A percentile compares a stretch with the other conserved stretches of the same genome.
These are phyloP conservation scores for Phenoliferia sp. DNA, from an alignment of 1,284 basidiomycete species.

Conservation along the genomic window DNA sequence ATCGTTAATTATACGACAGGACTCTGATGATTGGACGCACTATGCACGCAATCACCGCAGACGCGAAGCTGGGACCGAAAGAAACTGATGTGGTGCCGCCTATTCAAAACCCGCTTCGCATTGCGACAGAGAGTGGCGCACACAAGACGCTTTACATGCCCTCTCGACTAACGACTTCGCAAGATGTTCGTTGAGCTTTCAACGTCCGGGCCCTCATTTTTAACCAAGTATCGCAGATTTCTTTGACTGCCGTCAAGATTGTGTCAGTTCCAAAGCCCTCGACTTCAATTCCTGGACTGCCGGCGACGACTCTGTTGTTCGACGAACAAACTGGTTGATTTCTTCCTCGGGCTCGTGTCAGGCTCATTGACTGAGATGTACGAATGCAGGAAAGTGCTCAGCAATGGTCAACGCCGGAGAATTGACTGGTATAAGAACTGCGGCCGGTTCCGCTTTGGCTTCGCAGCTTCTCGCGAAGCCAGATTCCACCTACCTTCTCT, in stretches of 20 bases:
- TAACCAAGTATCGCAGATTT: conserved; percentile 2
- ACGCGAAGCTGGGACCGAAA: neutral
- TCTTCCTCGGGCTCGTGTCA: neutral
- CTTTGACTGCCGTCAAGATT: conserved; percentile 24
- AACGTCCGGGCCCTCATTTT: neutral
- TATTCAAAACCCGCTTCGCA: conserved; percentile 27
- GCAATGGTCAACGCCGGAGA: conserved; percentile 4
- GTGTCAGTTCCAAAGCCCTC: neutral
- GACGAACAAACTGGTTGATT: neutral
- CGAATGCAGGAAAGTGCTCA: neutral
- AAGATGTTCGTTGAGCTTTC: conserved; percentile 7
- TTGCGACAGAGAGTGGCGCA: conserved; percentile 14
- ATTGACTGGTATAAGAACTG: conserved; percentile 1
- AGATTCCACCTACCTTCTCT: conserved; percentile 8
- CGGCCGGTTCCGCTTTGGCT: neutral
- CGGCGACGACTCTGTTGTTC: conserved; percentile 4
- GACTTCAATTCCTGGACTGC: neutral
- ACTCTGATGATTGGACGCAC: conserved; percentile 19
- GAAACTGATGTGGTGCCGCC: neutral
- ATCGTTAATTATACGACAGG: too few species aligned
- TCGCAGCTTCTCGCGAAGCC: conserved; percentile 13
- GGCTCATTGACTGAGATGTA: neutral
- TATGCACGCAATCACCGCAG: conserved; percentile 15
- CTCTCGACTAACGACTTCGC: conserved; percentile 17
- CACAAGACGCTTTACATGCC: conserved; percentile 33